phyloP scores from a whole-genome alignment of 2,329 filamentous ascomycete species.

The Reticulascus tulasneorum region DNA sequence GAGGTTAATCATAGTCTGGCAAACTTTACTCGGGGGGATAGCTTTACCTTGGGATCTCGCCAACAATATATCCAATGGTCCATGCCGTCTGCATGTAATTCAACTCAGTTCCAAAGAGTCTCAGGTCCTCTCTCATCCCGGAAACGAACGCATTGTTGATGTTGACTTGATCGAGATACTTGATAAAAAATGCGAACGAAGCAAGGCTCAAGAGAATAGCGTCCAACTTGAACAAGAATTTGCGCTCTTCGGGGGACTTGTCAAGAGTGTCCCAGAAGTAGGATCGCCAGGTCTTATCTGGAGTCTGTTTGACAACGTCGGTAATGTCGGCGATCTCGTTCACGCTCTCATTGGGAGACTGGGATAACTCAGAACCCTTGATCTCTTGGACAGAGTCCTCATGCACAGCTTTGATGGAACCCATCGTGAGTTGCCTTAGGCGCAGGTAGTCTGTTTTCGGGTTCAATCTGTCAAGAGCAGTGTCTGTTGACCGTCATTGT shows the following conservation, averaged over 20 bases:
- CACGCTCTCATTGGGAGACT: too few relatives aligned
- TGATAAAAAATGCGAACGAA: constrained; percentile 20
- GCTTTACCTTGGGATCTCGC: constrained; percentile 19
- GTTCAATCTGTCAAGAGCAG: too few relatives aligned
- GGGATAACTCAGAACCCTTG: too few relatives aligned
- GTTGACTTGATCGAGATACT: constrained; percentile 23
- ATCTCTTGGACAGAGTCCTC: too few relatives aligned
- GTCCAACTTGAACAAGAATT: constrained; percentile 38
- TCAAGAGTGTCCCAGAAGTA: constrained; percentile 45
- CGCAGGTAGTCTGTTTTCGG: too few relatives aligned
- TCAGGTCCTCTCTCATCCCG: constrained; percentile 19
- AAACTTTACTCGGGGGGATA: not conserved
- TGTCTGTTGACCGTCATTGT: too few relatives aligned
- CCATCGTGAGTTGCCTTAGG: too few relatives aligned
- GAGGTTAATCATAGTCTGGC: not conserved
- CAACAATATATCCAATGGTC: constrained; percentile 19
- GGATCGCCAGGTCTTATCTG: constrained; percentile 39
- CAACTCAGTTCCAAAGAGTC: constrained; percentile 21
- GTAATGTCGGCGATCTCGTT: too few relatives aligned
- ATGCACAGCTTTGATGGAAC: too few relatives aligned
- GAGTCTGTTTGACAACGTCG: constrained; percentile 19
- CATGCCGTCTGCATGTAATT: constrained; percentile 22
- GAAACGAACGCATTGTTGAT: constrained; percentile 29
- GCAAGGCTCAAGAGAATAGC: constrained; percentile 31
- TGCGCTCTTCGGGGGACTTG: constrained; percentile 34